Conservation (phyloP, 2,329 filamentous ascomycete species). For the Diaporthe sp. region DNA sequence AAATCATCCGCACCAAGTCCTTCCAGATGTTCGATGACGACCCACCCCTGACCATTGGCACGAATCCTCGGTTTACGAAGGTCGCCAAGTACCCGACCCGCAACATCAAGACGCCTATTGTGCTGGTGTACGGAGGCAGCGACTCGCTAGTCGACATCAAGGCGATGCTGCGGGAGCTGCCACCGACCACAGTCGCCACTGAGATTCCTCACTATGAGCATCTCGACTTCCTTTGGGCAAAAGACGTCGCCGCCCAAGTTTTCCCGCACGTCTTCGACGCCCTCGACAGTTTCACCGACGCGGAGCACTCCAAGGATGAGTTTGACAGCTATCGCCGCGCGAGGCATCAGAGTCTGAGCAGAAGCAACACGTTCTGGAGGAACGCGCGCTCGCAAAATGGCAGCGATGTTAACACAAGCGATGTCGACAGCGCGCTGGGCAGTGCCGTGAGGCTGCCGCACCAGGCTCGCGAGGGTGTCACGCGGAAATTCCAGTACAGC, state of each 20-base stretch:
- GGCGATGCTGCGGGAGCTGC: conserved; percentile 91
- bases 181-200: conserved; percentile 85
- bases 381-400: conserved; percentile 43
- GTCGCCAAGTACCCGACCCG: conserved; percentile 96
- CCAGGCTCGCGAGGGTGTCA: conserved; percentile 39
- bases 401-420: conserved; percentile 47
- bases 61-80: conserved; percentile 90
- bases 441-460: conserved; percentile 36
- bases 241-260: conserved; percentile 85
- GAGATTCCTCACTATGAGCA: conserved; percentile 96
- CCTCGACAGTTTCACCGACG: conserved; percentile 77
- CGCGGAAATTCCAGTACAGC: conserved; percentile 33
- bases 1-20: conserved; percentile 95
- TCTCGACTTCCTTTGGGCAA: conserved; percentile 95
- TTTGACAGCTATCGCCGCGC: conserved; percentile 70
- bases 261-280: conserved; percentile 95
- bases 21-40: conserved; percentile 99
- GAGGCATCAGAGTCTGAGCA: conserved; percentile 63
- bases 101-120: conserved; percentile 96
- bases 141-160: conserved; percentile 96
- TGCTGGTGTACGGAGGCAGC: conserved; percentile 91
- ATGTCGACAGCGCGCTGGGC: conserved; percentile 47
- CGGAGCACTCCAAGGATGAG: conserved; percentile 71
- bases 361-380: conserved; percentile 49
- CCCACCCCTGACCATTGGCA: conserved; percentile 76